These are phyloP conservation scores for Alectoria sarmentosa DNA, from an alignment of 495 filamentous ascomycete genomes.

Conservation along the genomic window DNA sequence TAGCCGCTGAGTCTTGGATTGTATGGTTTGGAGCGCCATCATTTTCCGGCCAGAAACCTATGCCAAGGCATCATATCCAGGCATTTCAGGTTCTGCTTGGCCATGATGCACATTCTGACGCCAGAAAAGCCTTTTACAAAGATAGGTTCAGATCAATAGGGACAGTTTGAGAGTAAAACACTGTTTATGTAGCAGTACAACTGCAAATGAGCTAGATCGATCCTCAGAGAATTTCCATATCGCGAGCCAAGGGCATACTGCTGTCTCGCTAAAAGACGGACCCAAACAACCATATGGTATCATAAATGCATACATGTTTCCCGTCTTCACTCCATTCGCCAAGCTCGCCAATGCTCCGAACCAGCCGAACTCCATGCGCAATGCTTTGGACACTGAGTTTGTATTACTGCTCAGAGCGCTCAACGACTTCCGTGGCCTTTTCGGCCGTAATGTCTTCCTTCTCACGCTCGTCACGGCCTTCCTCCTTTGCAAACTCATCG, in stretches of 20 bases:
- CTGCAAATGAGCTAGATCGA: neutral
- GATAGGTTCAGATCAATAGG: too few relatives aligned
- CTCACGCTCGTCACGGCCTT: conserved; percentile 27
- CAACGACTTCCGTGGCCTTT: conserved; percentile 28
- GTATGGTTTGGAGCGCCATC: too few relatives aligned
- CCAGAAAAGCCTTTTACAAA: too few relatives aligned
- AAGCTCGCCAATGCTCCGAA: neutral
- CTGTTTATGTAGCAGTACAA: neutral
- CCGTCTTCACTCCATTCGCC: neutral
- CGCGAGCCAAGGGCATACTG: neutral
- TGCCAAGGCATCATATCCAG: too few relatives aligned
- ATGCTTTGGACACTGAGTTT: conserved; percentile 13
- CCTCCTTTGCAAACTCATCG: conserved; percentile 28
- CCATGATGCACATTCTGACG: too few relatives aligned
- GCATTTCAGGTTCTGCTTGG: too few relatives aligned
- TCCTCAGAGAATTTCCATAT: neutral
- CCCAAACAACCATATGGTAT: neutral
- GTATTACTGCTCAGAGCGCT: neutral
- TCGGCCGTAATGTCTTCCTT: conserved; percentile 30
- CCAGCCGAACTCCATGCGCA: neutral
- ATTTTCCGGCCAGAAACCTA: too few relatives aligned
- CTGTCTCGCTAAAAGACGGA: neutral
- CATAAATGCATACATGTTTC: neutral
- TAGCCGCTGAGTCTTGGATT: too few relatives aligned
- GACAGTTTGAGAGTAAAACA: too few relatives aligned